A percentile compares a stretch with the other conserved stretches of the same genome.
Conservation (phyloP, 169 alveolate species). For the Amoebophrya sp. region DNA sequence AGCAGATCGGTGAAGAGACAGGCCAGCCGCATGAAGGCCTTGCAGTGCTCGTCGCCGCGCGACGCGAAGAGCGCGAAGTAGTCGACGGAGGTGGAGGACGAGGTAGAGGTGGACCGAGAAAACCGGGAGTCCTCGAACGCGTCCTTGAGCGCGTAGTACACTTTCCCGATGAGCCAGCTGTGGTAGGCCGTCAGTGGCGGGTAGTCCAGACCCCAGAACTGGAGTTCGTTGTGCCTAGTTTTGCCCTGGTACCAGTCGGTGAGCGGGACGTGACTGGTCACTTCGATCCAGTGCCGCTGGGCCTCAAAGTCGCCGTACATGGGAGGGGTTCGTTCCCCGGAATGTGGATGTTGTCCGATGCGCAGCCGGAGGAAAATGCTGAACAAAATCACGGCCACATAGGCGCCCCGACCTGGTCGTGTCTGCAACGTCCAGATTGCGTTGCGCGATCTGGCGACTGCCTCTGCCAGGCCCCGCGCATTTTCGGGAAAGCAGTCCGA, state of each 20-base stretch:
- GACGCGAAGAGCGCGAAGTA: constrained; percentile 25
- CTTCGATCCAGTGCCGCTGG: constrained; percentile 75
- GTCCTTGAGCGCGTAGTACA: neutral
- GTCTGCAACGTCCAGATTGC: no score
- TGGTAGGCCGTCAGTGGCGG: constrained; percentile 78
- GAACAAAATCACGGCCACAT: constrained; percentile 18
- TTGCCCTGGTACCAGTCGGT: constrained; percentile 13
- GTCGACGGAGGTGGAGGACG: no score
- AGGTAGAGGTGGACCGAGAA: no score
- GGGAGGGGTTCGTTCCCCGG: constrained; percentile 50
- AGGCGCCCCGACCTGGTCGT: no score
- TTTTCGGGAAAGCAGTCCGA: no score
- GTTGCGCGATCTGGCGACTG: no score
- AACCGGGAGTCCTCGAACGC: no score
- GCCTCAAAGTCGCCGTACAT: constrained; percentile 76
- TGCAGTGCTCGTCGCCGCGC: constrained; percentile 55
- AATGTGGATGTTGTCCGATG: constrained; percentile 24
- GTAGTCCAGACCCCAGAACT: constrained; percentile 69
- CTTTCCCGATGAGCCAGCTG: constrained; percentile 23
- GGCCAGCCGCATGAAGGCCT: constrained; percentile 60
- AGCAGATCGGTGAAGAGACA: constrained; percentile 56
- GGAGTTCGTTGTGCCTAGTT: constrained; percentile 40
- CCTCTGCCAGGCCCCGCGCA: no score
- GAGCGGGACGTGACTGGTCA: constrained; percentile 44
- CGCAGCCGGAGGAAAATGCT: constrained; percentile 31